phyloP scores from a whole-genome alignment of 2,329 filamentous ascomycete genomes.

The Scolecobasidium constrictum region DNA sequence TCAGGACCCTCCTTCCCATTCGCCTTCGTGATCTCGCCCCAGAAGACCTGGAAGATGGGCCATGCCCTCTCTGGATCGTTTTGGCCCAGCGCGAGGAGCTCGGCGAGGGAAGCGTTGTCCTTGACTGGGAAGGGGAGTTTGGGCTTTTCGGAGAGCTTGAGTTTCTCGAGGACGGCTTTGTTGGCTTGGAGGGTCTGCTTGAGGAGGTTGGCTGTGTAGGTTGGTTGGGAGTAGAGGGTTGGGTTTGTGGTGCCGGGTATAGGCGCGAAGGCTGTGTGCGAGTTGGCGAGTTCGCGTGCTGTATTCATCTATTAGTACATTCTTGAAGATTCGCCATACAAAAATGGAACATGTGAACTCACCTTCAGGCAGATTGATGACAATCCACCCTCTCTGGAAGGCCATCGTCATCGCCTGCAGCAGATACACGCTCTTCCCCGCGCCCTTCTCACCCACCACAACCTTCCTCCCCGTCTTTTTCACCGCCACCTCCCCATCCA shows the following conservation, averaged over 20 bases:
- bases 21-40: conserved; percentile 60
- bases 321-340: background rate
- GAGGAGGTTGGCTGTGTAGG: conserved; percentile 66
- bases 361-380: conserved; percentile 86
- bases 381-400: conserved; percentile 75
- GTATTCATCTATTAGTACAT: conserved; percentile 1
- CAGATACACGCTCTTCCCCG: conserved; percentile 80
- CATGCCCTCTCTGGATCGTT: conserved; percentile 69
- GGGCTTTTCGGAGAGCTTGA: conserved; percentile 40
- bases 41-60: conserved; percentile 70
- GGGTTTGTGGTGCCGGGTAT: conserved; percentile 45
- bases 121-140: conserved; percentile 43
- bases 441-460: conserved; percentile 59
- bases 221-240: conserved; percentile 61
- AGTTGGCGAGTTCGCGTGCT: conserved; percentile 75
- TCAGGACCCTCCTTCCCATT: background rate
- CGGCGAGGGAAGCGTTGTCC: conserved; percentile 50
- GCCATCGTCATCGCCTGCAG: conserved; percentile 76
- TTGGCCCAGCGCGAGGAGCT: conserved; percentile 57
- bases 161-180: conserved; percentile 45
- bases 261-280: conserved; percentile 68
- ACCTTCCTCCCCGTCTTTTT: conserved; percentile 51
- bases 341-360: conserved; percentile 19
- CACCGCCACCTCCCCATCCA: background rate
- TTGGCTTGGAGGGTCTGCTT: conserved; percentile 65